Base-by-base conservation (phyloP, 2,329 filamentous ascomycete species). In the Nemania diffusa region DNA sequence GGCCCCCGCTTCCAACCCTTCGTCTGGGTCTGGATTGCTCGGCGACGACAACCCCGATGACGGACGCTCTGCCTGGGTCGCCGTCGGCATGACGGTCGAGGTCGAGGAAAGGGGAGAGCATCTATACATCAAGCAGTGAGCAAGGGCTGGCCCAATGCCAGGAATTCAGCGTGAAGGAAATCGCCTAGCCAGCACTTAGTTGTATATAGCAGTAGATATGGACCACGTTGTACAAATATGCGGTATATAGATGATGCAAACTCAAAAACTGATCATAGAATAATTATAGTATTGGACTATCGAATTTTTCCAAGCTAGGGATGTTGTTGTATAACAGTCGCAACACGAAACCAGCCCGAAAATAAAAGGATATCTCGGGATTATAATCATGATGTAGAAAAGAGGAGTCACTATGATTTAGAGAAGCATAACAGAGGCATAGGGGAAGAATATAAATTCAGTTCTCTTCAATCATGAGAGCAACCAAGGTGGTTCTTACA, bases 81-180 rank as follows among this genome's bases (percentile, higher is more conserved):
- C 85, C 67, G 85, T 87, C 9, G 88, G 87, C 65, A 89, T 89
- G 83, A 77, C 80, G 6, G 76, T 89, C 40, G 79, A 83, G 1
- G 83, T 88, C 5, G 71, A 85, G 50, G 76, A 85, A 73, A 77
- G 78, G 53, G 84, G 84, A 0, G 62, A 78, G n/a, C 85, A 87
- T 71, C 42, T 76, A 8, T 84, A 84, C 72, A 78, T 81, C 53
- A 74, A 74, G 62, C 77, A 80, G 70, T 79, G 53, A 71, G 44
- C 20, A 5, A 29, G 7, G 27, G 32, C 13, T 37, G 27, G 11
- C 17, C 26, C 20, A 27, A 50, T 11, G 3, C 20, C 5, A 1
- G 15, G 27, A 27, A 26, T 37, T 27, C 8, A 20, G 5, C 15
- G 26, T 13, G 7, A 51, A 51, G 7, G 11, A 48, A 26, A 5